These are phyloP conservation scores for Thelonectria discophora DNA, from an alignment of 2,329 filamentous ascomycete species.

Conservation along the genomic window DNA sequence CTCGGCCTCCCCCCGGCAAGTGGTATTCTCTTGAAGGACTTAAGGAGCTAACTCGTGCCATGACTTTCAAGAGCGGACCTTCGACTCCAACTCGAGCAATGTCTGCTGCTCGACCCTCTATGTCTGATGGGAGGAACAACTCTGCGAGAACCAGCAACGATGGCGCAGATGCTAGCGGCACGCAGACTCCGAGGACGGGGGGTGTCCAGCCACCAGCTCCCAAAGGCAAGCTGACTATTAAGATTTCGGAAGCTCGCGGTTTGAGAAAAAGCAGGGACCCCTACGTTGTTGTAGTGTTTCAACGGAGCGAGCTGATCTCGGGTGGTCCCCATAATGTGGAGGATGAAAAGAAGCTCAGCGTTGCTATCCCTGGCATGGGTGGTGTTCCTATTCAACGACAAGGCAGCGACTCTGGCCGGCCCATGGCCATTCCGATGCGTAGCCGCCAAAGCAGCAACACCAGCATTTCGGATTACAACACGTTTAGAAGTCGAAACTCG, in stretches of 20 bases:
- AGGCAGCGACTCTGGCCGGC: conserved; percentile 80
- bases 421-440: conserved; percentile 96
- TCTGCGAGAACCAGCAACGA: conserved; percentile 51
- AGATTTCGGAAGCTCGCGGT: conserved; percentile 85
- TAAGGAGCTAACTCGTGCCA: conserved; percentile 86
- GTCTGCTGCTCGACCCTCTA: conserved; percentile 68
- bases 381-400: conserved; percentile 72
- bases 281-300: conserved; percentile 96
- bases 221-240: conserved; percentile 89
- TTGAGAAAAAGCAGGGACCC: conserved; percentile 85
- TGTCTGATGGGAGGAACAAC: conserved; percentile 55
- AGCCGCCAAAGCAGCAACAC: conserved; percentile 97
- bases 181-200: conserved; percentile 60
- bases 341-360: conserved; percentile 62
- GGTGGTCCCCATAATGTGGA: conserved; percentile 77
- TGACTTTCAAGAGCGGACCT: conserved; percentile 85
- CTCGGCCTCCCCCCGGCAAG: conserved; percentile 54
- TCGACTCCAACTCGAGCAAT: conserved; percentile 89
- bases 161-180: conserved; percentile 56
- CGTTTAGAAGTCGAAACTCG: conserved; percentile 66
- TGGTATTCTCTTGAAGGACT: conserved; percentile 74
- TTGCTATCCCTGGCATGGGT: conserved; percentile 58
- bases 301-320: conserved; percentile 95
- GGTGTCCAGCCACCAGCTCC: conserved; percentile 74
- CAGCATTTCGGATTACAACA: conserved; percentile 74